Evolutionary conservation across 176 grass and related monocot species (phyloP), one percentile per base, ranked within the genome.

Genomic region (Raddia distichophylla): DNA sequence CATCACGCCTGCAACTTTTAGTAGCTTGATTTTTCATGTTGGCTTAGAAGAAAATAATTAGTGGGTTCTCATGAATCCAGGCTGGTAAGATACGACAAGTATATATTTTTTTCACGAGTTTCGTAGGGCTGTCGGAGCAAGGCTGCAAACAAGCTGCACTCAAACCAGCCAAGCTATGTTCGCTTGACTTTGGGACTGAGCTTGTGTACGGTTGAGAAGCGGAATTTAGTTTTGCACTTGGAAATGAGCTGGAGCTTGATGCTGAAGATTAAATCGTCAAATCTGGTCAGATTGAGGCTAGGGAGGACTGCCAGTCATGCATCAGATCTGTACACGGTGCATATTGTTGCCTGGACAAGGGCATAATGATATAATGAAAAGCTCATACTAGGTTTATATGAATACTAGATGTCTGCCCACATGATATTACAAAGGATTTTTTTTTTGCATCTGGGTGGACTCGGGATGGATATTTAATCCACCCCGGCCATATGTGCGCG

Each of bases 11-110:
- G 33, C 37, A 60, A 10, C 8, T 61, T 61, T 60, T 48, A 19
- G 34, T 46, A 67, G 56, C 69, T 15, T 74, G 42, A n/a, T 45
- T 61, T 46, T 83, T 32, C 12, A 56, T 74, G 22, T 35, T 61
- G 67, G 55, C 69, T 71, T 32, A 13, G 22, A 49, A 49, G 42
- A 46, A 71, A 71, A 71, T 46, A 68, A 63, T 57, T 75, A 80
- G 45, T 16, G 0, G 60, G n/a, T 10, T 88, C 6, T 40, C 4
- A 37, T 35, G 19, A 33, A 58, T 87, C 4, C 7, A 37, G 43
- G 62, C 34, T 33, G 16, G 67, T 46, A 62, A 53, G 35, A 46
- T 8, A 9, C 74, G 62, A 4, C 46, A 65, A 14, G 32, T 52
- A 78, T 15, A 52, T 27, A 9, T 54, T 34, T 66, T 79, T 20